Percentiles rank a stretch among this genome's conserved stretches.
These are phyloP conservation scores for Leccinum longicurvipes DNA, from an alignment of 768 basidiomycete genomes.

Conservation along the genomic window DNA sequence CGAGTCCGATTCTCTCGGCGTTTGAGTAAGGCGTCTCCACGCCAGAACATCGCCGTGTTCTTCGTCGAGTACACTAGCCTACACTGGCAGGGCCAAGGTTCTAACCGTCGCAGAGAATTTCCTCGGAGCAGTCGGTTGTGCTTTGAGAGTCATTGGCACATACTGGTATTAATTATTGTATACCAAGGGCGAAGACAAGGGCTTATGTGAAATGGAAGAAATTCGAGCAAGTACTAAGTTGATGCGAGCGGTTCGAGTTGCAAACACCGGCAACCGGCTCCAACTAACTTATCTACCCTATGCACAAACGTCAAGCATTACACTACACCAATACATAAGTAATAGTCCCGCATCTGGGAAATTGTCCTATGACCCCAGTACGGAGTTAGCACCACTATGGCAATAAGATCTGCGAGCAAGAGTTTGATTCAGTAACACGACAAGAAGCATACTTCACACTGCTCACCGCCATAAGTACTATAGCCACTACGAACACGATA, in stretches of 20 bases:
- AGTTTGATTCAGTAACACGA: neutral
- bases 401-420: conserved; percentile 19
- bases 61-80: too few relatives aligned
- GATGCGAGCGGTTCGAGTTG: neutral
- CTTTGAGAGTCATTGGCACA: neutral
- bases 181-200: neutral
- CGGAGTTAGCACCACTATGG: conserved; percentile 12
- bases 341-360: neutral
- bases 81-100: too few relatives aligned
- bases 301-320: neutral
- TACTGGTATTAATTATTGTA: too few relatives aligned
- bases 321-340: neutral
- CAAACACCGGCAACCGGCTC: neutral
- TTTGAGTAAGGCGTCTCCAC: conserved; percentile 13
- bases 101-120: too few relatives aligned
- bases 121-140: too few relatives aligned
- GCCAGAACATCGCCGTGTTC: too few relatives aligned
- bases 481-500: conserved; percentile 76
- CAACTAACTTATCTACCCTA: neutral
- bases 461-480: conserved; percentile 91
- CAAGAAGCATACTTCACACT: neutral
- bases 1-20: conserved; percentile 6
- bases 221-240: too few relatives aligned
- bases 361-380: neutral
- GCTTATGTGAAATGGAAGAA: too few relatives aligned